Conservation (phyloP, 2,329 filamentous ascomycete species). For the Alternaria infectoria region DNA sequence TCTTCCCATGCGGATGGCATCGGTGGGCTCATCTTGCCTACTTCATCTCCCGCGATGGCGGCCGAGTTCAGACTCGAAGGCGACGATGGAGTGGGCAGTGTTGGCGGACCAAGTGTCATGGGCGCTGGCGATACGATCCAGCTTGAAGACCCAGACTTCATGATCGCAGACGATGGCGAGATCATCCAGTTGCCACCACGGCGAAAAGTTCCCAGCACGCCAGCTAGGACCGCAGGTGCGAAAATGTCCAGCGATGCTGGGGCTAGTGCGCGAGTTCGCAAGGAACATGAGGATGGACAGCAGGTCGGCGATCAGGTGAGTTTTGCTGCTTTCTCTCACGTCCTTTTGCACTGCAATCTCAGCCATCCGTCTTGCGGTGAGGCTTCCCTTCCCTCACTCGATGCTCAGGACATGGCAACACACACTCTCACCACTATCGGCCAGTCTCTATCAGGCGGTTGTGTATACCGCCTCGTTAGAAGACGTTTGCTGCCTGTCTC, state of each 20-base stretch:
- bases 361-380: neutral
- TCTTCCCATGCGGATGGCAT: slow-evolving; percentile 26
- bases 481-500: neutral
- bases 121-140: slow-evolving; percentile 53
- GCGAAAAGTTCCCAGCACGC: slow-evolving; percentile 18
- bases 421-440: slow-evolving; percentile 3
- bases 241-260: slow-evolving; percentile 39
- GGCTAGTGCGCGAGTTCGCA: slow-evolving; percentile 50
- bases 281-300: slow-evolving; percentile 52
- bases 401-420: neutral
- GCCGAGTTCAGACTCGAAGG: slow-evolving; percentile 51
- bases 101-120: slow-evolving; percentile 32
- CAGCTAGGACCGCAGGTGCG: slow-evolving; percentile 12
- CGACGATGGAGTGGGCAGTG: slow-evolving; percentile 49
- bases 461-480: no score
- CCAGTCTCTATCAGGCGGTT: neutral
- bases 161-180: slow-evolving; percentile 67
- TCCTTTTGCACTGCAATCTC: neutral
- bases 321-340: slow-evolving; percentile 18
- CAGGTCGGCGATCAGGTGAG: slow-evolving; percentile 46
- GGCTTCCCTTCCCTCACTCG: neutral
- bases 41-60: slow-evolving; percentile 52
- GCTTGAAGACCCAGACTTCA: slow-evolving; percentile 60
- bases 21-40: slow-evolving; percentile 55
- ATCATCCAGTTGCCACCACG: slow-evolving; percentile 55